Evolutionary conservation across 2,329 filamentous ascomycete species (phyloP).

Genomic region (Nigrograna mackinnonii): DNA sequence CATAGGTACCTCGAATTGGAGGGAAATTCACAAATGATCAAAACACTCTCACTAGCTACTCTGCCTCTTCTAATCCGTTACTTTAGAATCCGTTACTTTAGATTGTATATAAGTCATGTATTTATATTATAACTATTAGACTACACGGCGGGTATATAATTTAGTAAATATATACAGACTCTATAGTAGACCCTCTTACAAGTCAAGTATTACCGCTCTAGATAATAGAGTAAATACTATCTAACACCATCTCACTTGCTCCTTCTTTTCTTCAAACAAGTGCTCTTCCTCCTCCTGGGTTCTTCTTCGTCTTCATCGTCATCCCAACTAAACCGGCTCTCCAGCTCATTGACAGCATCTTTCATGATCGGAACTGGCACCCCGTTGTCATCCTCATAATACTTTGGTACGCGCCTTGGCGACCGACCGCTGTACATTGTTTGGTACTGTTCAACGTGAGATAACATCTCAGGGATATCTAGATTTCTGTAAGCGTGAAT

Average conservation of each 20-base stretch:
- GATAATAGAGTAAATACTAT: neutral
- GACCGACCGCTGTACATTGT: neutral
- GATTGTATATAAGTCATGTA: no score
- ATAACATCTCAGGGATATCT: neutral
- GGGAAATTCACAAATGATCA: no score
- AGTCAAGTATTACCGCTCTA: neutral
- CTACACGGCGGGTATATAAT: neutral
- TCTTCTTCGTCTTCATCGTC: neutral
- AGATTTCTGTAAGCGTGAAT: neutral
- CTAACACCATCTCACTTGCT: neutral
- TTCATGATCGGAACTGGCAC: neutral
- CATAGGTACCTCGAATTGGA: no score
- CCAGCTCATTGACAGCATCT: neutral
- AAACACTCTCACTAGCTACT: no score
- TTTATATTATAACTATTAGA: no score
- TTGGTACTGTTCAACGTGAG: neutral
- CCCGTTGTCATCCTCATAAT: neutral
- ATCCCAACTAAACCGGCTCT: conserved; percentile 4
- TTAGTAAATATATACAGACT: neutral
- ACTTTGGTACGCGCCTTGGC: neutral
- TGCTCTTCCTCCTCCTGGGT: neutral
- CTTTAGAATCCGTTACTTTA: no score
- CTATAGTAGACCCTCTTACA: neutral
- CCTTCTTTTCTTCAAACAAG: neutral
- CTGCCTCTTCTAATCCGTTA: no score